Percentiles rank a stretch among this genome's conserved stretches.
Conservation (phyloP, 192 early-diverging fungal species). For the Coemansia asiatica region DNA sequence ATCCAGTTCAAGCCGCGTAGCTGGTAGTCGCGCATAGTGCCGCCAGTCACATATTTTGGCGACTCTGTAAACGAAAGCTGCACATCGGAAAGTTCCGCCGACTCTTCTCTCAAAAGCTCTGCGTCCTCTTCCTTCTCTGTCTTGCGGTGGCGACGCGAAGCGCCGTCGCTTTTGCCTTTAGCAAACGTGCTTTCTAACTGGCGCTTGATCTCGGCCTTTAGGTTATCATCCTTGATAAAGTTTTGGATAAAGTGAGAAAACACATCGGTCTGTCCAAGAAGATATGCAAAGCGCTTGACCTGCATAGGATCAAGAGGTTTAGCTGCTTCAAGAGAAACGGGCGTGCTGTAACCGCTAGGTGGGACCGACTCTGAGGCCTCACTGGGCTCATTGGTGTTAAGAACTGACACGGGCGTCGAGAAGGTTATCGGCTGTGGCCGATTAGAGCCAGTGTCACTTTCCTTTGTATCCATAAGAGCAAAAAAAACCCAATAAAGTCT, state of each 20-base stretch:
- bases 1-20: constrained; percentile 98
- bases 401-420: background rate
- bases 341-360: constrained; percentile 52
- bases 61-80: constrained; percentile 85
- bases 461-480: background rate
- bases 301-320: constrained; percentile 52
- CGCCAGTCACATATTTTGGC: constrained; percentile 84
- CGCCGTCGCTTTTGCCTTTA: constrained; percentile 12
- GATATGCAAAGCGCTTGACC: constrained; percentile 54
- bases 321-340: constrained; percentile 24
- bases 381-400: constrained; percentile 11
- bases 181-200: constrained; percentile 49
- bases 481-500: too few species aligned
- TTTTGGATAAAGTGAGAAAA: constrained; percentile 71
- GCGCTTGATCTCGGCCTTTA: constrained; percentile 53
- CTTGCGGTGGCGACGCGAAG: constrained; percentile 81
- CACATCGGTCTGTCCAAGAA: constrained; percentile 67
- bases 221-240: constrained; percentile 56
- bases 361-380: constrained; percentile 45
- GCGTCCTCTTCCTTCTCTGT: constrained; percentile 98
- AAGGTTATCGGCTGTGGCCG: background rate
- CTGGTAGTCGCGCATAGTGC: constrained; percentile 95
- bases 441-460: background rate
- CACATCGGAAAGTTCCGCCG: constrained; percentile 56
- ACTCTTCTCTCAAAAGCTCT: constrained; percentile 80